These are phyloP conservation scores for Afroboletus lepidellus DNA, from an alignment of 1,284 basidiomycete genomes.

Conservation along the genomic window DNA sequence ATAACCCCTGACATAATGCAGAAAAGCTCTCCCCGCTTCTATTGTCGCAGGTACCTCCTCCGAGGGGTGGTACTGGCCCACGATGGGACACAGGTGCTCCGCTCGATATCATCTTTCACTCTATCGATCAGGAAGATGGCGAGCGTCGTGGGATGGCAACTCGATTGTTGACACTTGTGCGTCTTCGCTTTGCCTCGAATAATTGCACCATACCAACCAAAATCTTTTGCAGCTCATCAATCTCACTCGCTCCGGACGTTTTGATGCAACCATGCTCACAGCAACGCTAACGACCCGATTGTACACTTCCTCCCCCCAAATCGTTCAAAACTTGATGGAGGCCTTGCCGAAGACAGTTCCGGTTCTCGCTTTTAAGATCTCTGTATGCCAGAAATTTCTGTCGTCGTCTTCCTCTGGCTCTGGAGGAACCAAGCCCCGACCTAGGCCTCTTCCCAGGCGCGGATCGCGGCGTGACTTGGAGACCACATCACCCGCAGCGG, in stretches of 20 bases:
- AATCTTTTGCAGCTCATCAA: constrained; percentile 49
- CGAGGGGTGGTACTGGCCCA: constrained; percentile 45
- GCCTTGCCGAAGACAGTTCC: constrained; percentile 40
- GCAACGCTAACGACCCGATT: constrained; percentile 47
- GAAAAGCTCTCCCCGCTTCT: constrained; percentile 58
- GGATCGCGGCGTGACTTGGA: constrained; percentile 14
- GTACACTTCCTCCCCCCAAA: constrained; percentile 36
- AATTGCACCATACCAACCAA: background rate
- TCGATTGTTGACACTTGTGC: constrained; percentile 52
- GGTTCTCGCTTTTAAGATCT: constrained; percentile 47
- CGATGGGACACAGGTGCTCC: constrained; percentile 60
- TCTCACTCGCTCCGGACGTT: constrained; percentile 45
- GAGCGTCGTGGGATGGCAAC: constrained; percentile 44
- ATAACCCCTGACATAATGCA: constrained; percentile 28
- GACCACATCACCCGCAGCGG: constrained; percentile 4
- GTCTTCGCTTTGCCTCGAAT: constrained; percentile 15
- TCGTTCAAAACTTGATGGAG: constrained; percentile 41
- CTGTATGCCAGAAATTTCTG: constrained; percentile 47
- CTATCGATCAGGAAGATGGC: constrained; percentile 44
- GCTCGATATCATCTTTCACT: constrained; percentile 55
- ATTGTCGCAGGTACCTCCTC: constrained; percentile 62
- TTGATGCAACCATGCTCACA: constrained; percentile 51
- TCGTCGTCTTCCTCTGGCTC: constrained; percentile 22
- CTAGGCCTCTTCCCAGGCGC: constrained; percentile 38
- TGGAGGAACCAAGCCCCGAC: constrained; percentile 23